Base-by-base conservation (phyloP, 495 filamentous ascomycete species). In the Lichenothelia convexa region DNA sequence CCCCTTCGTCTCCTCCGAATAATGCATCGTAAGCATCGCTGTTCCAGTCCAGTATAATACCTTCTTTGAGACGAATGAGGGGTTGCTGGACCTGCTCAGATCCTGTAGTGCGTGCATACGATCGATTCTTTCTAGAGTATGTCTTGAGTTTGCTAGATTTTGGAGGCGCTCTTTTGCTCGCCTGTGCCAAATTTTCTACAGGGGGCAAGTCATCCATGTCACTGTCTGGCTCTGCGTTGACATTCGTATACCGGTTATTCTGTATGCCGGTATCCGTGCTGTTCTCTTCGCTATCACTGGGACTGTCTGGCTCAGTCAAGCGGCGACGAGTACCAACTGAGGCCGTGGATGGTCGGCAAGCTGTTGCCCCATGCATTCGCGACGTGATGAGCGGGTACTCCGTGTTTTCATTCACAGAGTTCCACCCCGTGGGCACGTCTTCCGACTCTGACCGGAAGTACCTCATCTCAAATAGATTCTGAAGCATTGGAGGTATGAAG, bases 21-120 rank as follows among this genome's bases (percentile, higher is more conserved):
- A 93, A 59, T 1, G 57, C 55, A 22, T 91, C 71, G 39, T 69
- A 73, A 6, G 66, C 77, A 3, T 70, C 53, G 2, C 68, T 55
- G 22, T 54, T 68, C 83, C 84, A 95, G 44, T 94, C 85, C 22
- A 93, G 64, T 2, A 95, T 58, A 36, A 97, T 70, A 7, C 67
- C 81, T 50, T 97, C 89, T 30, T 77, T 74, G 15, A 80, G 64
- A 18, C 31, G 17, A 18, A 33, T 33, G 8, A 33, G 31, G 9
- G 31, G 8, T 18, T 12, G 24, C 9, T 13, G 9, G 24, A 29
- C 24, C 2, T 11, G 9, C 24, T 29, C 24, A 13, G 9, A 11
- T 1, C 9, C 24, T 13, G 24, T 29, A 29, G 24, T 11, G 9
- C 24, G 9, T 29, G 24, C 24, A 29, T 29, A 11, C 15, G 9